These are phyloP conservation scores for Oemleria cerasiformis DNA, from an alignment of 306 rosid genomes.

Conservation along the genomic window DNA sequence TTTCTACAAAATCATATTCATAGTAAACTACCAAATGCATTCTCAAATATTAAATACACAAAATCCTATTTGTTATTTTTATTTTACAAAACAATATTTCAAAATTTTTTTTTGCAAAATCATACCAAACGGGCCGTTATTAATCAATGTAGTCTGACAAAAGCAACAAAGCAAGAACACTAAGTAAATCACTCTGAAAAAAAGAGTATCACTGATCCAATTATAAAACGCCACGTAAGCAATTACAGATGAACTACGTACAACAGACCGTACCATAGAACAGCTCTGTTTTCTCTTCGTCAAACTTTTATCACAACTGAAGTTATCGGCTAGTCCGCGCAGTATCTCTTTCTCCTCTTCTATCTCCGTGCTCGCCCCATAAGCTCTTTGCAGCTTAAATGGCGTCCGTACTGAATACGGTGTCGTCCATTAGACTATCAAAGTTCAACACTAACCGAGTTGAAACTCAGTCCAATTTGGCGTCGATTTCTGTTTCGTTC, in stretches of 20 bases:
- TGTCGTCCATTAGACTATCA: slow-evolving; percentile 34
- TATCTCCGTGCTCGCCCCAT: background rate
- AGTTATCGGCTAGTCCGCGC: slow-evolving; percentile 31
- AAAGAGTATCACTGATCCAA: too few species aligned
- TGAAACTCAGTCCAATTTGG: slow-evolving; percentile 25
- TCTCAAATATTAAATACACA: too few species aligned
- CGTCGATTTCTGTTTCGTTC: slow-evolving; percentile 43
- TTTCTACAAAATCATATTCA: too few species aligned
- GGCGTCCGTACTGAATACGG: slow-evolving; percentile 51
- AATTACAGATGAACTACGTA: background rate
- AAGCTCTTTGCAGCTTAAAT: slow-evolving; percentile 31
- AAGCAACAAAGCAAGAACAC: background rate
- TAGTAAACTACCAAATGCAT: too few species aligned
- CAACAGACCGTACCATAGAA: background rate
- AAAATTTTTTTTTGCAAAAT: too few species aligned
- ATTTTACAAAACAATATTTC: too few species aligned
- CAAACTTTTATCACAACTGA: background rate
- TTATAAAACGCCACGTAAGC: background rate
- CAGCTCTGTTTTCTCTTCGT: background rate
- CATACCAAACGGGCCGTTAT: too few species aligned
- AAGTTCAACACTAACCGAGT: slow-evolving; percentile 27
- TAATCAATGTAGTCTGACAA: too few species aligned
- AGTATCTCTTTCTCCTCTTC: slow-evolving; percentile 6
- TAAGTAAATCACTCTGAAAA: background rate
- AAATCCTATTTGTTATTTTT: too few species aligned